Evolutionary conservation across 345 rosid genomes (phyloP).

Genomic region (Ricinus communis): DNA sequence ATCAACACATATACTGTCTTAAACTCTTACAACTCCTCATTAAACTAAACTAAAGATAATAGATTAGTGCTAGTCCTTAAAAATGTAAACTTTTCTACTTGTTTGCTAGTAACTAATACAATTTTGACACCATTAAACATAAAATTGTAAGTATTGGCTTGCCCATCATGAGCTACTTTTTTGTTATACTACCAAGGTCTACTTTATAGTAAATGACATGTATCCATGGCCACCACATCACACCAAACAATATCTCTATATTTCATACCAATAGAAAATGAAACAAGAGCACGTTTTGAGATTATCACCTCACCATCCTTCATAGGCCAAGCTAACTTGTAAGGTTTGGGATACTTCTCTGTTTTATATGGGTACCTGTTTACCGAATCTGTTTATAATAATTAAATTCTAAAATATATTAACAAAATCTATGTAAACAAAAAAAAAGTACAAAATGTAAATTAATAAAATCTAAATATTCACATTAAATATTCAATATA

Average conservation of each 20-base stretch:
- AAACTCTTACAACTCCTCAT: neutral
- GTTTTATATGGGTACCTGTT: too few species aligned
- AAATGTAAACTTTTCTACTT: too few species aligned
- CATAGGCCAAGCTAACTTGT: neutral
- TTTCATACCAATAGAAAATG: neutral
- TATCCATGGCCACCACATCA: constrained; percentile 11
- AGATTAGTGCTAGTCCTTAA: neutral
- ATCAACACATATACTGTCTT: neutral
- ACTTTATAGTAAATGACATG: neutral
- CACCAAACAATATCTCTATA: constrained; percentile 7
- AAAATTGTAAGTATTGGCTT: neutral
- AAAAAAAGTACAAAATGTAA: too few species aligned
- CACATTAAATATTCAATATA: too few species aligned
- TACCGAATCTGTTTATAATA: too few species aligned
- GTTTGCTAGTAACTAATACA: neutral
- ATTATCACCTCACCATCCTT: neutral
- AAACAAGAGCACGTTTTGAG: neutral
- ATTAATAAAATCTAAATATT: too few species aligned
- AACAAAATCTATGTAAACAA: too few species aligned
- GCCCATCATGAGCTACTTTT: neutral
- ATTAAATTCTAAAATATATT: too few species aligned
- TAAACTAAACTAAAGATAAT: neutral
- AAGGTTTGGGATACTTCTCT: neutral
- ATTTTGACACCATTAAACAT: neutral
- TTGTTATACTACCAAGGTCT: neutral